These are phyloP conservation scores for Aspergillus nanangensis DNA, from an alignment of 495 filamentous ascomycete species.

Conservation along the genomic window DNA sequence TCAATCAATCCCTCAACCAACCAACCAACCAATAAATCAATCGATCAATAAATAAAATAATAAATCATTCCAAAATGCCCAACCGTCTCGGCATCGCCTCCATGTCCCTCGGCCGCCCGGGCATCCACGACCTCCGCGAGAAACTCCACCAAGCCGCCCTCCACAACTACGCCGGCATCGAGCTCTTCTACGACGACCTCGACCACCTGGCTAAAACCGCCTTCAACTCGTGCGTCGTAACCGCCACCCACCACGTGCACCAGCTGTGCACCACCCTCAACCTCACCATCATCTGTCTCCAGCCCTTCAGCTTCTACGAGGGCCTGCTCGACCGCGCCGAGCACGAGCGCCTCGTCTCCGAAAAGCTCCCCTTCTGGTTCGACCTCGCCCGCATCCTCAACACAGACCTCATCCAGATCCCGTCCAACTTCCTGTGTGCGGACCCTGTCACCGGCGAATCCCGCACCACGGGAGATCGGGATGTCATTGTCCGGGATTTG, in stretches of 20 bases:
- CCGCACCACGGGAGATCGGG: slow-evolving; percentile 48
- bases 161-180: slow-evolving; percentile 66
- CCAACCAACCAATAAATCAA: no score
- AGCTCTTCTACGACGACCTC: slow-evolving; percentile 80
- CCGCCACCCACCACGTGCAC: slow-evolving; percentile 54
- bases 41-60: no score
- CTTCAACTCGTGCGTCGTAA: slow-evolving; percentile 42
- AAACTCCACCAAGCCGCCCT: slow-evolving; percentile 64
- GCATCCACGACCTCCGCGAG: slow-evolving; percentile 56
- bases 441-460: slow-evolving; percentile 31
- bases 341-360: slow-evolving; percentile 48
- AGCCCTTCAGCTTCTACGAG: slow-evolving; percentile 79
- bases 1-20: no score
- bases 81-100: slow-evolving; percentile 56
- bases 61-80: no score
- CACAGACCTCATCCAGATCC: slow-evolving; percentile 71
- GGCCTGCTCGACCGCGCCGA: slow-evolving; percentile 62
- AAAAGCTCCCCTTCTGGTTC: slow-evolving; percentile 68
- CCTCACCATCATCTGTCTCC: slow-evolving; percentile 64
- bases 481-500: slow-evolving; percentile 61
- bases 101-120: slow-evolving; percentile 69
- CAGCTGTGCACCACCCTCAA: slow-evolving; percentile 52
- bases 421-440: slow-evolving; percentile 62
- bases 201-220: slow-evolving; percentile 58
- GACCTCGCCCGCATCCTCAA: slow-evolving; percentile 55